Evolutionary conservation across 2,329 filamentous ascomycete species (phyloP), one percentile per base, ranked within the genome.

Genomic region (Macrophomina phaseolina): DNA sequence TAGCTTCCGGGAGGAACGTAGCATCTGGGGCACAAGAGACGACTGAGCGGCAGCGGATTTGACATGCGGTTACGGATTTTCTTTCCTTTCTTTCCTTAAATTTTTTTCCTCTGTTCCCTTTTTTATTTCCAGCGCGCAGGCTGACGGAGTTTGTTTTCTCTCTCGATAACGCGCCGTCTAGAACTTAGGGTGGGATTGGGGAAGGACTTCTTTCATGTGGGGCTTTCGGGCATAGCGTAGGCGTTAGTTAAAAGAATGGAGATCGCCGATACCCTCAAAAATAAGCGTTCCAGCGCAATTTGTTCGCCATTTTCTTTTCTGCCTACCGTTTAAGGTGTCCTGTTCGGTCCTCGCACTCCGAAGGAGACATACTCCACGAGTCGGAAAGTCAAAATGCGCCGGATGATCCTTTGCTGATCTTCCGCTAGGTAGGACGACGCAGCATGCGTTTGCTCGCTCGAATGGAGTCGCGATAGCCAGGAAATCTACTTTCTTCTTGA

Each of bases 1-100:
- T 66, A 81, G 78, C 70, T 81, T 80, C 68, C 72, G 76, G 67
- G 80, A 81, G 46, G 80, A 82, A 69, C 74, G 77, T 14, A 76
- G 79, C 62, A 76, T 74, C 7, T 82, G 80, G 80, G 77, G 56
- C 42, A 28, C 40, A 6, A 60, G 65, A 6, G 69, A 68, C 14
- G 68, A 69, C 36, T 58, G 30, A 52, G 28, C 14, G 14, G 36
- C 53, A 48, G 16, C 40, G 14, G 5, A 48, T 60, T 60, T 48
- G 40, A 32, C 45, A 60, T 45, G 11, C 14, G 8, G 38, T 45
- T 56, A 58, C 28, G 28, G 34, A 60, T 58, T 45, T 28, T 45
- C n/a, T 46, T 48, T 46, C 30, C 40, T 60, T 32, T 45, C 6
- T 16, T 12, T 45, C 42, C 12, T 45, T 2, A 14, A 1, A 9